Base-by-base conservation (phyloP, 1,139 yeast species). In the Magnusiomyces tetraspermus region DNA sequence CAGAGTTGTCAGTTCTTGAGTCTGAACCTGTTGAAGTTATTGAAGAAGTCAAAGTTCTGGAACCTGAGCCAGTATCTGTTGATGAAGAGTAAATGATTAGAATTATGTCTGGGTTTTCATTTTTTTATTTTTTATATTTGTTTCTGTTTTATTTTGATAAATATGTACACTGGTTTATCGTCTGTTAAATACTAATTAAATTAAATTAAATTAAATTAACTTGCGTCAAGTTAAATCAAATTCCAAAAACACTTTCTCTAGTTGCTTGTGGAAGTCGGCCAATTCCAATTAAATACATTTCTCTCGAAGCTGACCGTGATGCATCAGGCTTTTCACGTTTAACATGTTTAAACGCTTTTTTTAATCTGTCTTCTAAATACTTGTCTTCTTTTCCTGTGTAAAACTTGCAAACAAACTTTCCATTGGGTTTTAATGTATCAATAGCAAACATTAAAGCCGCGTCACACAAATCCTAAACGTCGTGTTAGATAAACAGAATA, bases 401-500 rank as follows among this genome's bases (percentile, higher is more conserved):
- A 56, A 86, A 76, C 64, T 94, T 82, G 60, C 95, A 78, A 4
- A 89, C 82, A 61, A 88, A 78, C 6, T 75, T 68, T 1, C 98
- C 98, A 10, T 77, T 77, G 13, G 83, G 79, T 57, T 75, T 80
- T 53, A 92, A 69, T 2, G 84, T 66, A 56, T 82, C 87, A 51
- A 86, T 77, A 2, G 89, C 82, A 53, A 90, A 76, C 15, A 87
- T 73, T 55, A 92, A 70, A 0, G 96, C 90, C 0, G 97, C 96
- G 64, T 92, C 97, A 58, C 97, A 92, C 53, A 92, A 71, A 66
- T 90, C 96, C 78, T 80, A 55, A 48, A 21, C 17, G n/a, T n/a
- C 43, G 19, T 13, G 30, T 19, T 21, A 42, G 47, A 48, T 44
- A 10, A 49, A 17, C 13, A 37, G 2, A 10, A 22, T 28, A 17